Conservation (phyloP, 2,329 filamentous ascomycete species). For the Hymenoscyphus fraxineus region DNA sequence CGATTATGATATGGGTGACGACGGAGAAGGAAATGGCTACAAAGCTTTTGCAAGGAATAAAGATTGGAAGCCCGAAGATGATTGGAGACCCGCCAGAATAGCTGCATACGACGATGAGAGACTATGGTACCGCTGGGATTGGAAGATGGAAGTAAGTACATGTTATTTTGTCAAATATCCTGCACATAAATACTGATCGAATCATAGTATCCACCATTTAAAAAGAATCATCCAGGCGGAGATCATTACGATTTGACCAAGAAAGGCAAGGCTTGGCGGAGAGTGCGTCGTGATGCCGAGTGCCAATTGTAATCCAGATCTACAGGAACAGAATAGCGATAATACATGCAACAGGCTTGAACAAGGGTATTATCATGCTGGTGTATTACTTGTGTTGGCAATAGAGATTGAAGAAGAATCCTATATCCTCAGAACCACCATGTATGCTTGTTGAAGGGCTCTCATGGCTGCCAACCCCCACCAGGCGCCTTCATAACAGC, state of each 20-base stretch:
- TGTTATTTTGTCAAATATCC: background rate
- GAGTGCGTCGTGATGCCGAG: background rate
- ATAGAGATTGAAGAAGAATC: too few relatives aligned
- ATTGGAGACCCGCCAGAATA: background rate
- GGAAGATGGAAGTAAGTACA: background rate
- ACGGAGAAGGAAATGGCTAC: background rate
- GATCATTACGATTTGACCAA: slow-evolving; percentile 1
- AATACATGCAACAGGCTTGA: background rate
- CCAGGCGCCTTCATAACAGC: too few relatives aligned
- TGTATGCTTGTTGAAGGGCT: too few relatives aligned
- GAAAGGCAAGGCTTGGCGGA: background rate
- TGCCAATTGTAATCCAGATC: too few relatives aligned
- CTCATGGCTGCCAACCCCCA: too few relatives aligned
- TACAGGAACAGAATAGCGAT: too few relatives aligned
- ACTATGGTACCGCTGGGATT: slow-evolving; percentile 5
- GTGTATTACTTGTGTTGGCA: too few relatives aligned
- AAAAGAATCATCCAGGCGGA: slow-evolving; percentile 1
- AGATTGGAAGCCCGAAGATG: slow-evolving; percentile 4
- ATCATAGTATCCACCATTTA: background rate
- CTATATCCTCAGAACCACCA: too few relatives aligned
- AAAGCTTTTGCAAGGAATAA: background rate
- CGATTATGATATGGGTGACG: background rate
- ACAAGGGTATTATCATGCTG: too few relatives aligned
- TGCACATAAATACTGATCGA: background rate
- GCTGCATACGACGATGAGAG: background rate